Base-by-base conservation (phyloP, 2,329 filamentous ascomycete genomes). In the Stemphylium vesicarium region DNA sequence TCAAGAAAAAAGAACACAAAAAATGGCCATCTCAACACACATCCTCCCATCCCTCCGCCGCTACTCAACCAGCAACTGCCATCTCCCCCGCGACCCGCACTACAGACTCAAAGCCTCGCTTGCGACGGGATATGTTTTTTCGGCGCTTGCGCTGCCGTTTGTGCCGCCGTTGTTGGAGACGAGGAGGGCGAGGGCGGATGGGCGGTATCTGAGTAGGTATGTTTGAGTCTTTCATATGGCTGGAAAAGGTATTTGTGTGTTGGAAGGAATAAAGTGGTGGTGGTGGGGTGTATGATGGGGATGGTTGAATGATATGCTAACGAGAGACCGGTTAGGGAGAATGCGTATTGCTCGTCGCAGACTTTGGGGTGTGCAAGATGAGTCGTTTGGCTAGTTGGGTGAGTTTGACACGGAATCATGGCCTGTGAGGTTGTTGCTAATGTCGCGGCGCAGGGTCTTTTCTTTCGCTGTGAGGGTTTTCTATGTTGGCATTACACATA, bases 161-260 rank as follows among this genome's bases (percentile, higher is more conserved):
- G 71, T 78, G 31, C 75, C 73, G 18, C 74, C 75, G 20, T 67
- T 76, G 26, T 50, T 77, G 16, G 74, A 77, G 60, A 75, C 69
- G 2, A 56, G 72, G 47, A 62, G 73, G 42, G 66, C 72, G 1
- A 75, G 66, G 60, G 67, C 68, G 6, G 75, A 78, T 60, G 75
- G 75, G 0, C 62, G 64, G 7, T 70, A 74, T 58, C 45, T 73
- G 59, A 77, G 72, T 22, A 72, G 70, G 75, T 77, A 59, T 60
- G 73, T 62, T 32, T n/a, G n/a, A n/a, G n/a, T n/a, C n/a, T n/a
- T n/a, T n/a, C n/a, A n/a, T n/a, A n/a, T n/a, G n/a, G n/a, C n/a
- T n/a, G n/a, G n/a, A n/a, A n/a, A n/a, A n/a, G n/a, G n/a, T n/a
- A n/a, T n/a, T n/a, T n/a, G n/a, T n/a, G n/a, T n/a, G n/a, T n/a